Percentiles rank a stretch among this genome's conserved stretches.
These are phyloP conservation scores for Triangularia setosa DNA, from an alignment of 2,329 filamentous ascomycete genomes.

Conservation along the genomic window DNA sequence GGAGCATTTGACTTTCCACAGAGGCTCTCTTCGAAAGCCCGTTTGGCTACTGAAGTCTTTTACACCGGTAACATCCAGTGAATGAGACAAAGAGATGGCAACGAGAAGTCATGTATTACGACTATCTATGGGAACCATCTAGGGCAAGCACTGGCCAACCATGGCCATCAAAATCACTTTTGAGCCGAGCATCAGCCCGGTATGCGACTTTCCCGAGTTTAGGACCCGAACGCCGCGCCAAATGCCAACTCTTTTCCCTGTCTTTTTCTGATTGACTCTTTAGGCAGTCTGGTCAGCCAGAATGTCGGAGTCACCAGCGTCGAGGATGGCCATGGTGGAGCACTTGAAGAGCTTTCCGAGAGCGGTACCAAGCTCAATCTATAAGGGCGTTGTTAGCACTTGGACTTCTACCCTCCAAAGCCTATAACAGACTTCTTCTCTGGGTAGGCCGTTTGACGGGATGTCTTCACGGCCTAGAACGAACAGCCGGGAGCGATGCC, in stretches of 20 bases:
- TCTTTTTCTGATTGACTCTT: slow-evolving; percentile 23
- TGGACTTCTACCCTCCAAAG: slow-evolving; percentile 78
- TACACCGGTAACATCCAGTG: background rate
- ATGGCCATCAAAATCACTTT: slow-evolving; percentile 19
- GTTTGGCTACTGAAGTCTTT: background rate
- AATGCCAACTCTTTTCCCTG: slow-evolving; percentile 24
- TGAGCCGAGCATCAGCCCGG: slow-evolving; percentile 22
- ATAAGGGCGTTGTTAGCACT: slow-evolving; percentile 43
- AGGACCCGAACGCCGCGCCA: slow-evolving; percentile 41
- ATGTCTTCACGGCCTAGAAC: slow-evolving; percentile 26
- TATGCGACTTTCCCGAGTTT: slow-evolving; percentile 22
- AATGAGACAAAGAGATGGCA: background rate
- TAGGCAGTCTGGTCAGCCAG: slow-evolving; percentile 71
- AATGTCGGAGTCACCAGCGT: slow-evolving; percentile 98
- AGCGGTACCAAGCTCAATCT: slow-evolving; percentile 98
- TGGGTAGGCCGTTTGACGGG: slow-evolving; percentile 57
- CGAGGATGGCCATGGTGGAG: slow-evolving; percentile 94
- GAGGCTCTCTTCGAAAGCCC: background rate
- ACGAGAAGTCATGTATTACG: slow-evolving; percentile 24
- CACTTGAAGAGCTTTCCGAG: slow-evolving; percentile 91
- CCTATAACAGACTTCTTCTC: slow-evolving; percentile 80
- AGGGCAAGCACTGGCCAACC: slow-evolving; percentile 18
- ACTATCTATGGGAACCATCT: slow-evolving; percentile 21
- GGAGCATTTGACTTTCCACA: background rate
- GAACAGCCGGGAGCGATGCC: slow-evolving; percentile 19